Percentiles rank a stretch among this genome's conserved stretches.
Evolutionary conservation across 805 yeast genomes (phyloP).

Genomic region (Hyphopichia homilentoma): DNA sequence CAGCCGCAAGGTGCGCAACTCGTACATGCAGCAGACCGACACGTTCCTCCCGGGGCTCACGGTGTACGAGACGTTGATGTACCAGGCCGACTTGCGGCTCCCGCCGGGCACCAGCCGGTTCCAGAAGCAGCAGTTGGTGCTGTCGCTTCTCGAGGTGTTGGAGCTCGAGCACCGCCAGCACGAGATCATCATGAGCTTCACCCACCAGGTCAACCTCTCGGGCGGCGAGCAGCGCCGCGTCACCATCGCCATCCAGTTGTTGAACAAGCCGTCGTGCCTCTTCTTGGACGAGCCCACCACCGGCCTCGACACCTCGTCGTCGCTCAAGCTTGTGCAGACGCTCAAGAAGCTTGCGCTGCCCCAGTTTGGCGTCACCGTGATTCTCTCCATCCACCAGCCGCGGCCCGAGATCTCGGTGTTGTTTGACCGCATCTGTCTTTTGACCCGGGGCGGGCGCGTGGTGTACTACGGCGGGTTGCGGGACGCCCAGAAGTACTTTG

Average conservation of each 20-base stretch:
- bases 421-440: constrained; percentile 63
- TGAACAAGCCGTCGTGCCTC: constrained; percentile 70
- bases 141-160: constrained; percentile 57
- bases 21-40: constrained; percentile 78
- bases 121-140: constrained; percentile 49
- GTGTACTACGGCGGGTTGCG: constrained; percentile 42
- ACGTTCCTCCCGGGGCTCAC: constrained; percentile 67
- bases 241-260: constrained; percentile 72
- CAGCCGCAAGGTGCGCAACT: constrained; percentile 23
- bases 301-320: constrained; percentile 78
- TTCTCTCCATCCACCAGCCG: constrained; percentile 82
- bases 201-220: constrained; percentile 57
- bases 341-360: constrained; percentile 46
- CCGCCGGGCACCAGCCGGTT: constrained; percentile 40
- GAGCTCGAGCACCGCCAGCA: constrained; percentile 64
- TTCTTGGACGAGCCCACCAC: constrained; percentile 89
- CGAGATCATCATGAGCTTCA: constrained; percentile 49
- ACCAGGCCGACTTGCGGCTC: constrained; percentile 69
- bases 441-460: constrained; percentile 56
- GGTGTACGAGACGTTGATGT: constrained; percentile 63
- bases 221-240: constrained; percentile 84
- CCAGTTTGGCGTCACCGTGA: constrained; percentile 63
- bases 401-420: constrained; percentile 68
- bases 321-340: constrained; percentile 58
- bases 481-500: constrained; percentile 50